Base-by-base conservation (phyloP, 768 basidiomycete species). In the Pleurotus citrinopileatus region DNA sequence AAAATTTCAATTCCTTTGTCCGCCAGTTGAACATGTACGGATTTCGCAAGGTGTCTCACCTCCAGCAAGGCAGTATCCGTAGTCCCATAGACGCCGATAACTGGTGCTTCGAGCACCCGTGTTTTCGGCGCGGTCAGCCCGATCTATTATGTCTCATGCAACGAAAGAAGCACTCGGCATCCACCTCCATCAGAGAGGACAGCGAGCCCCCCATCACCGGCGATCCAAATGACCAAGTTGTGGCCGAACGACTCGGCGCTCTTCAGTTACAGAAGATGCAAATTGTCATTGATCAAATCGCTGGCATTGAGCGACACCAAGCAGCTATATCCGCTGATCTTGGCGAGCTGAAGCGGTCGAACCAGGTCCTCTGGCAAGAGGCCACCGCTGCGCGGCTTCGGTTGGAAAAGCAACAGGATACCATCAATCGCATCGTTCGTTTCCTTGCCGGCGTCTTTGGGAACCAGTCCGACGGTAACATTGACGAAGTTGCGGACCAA, bases 21-120 rank as follows among this genome's bases (percentile, higher is more conserved):
- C 81, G 92, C 12, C 92, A 96, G 65, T 77, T 94, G 61, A 96
- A 94, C 76, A 94, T 94, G 89, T 96, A 94, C 68, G 91, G 91
- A 47, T 94, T 94, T 67, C 89, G 91, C 78, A 89, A 89, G 73
- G 91, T 97, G 40, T 94, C 94, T 0, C 94, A 98, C 64, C 83
- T 97, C 19, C 94, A 95, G 63, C 91, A 95, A 69, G 94, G 95
- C 37, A 93, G 91, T 22, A 79, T 97, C 57, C 89, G 86, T 65
- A 81, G 84, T 66, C 90, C 94, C 55, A 76, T 81, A 51, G 88
- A 87, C 58, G 83, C 81, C 44, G 91, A 94, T 62, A 79, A 86
- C 48, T 90, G 88, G 87, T 92, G 97, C 67, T 98, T 97, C 69
- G 84, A 84, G 55, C 92, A 97, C 66, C 82, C 86, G 2, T 85